Percentiles rank a stretch among this genome's conserved stretches.
These are phyloP conservation scores for Curvularia sp. DNA, from an alignment of 2,329 filamentous ascomycete genomes.

Conservation along the genomic window DNA sequence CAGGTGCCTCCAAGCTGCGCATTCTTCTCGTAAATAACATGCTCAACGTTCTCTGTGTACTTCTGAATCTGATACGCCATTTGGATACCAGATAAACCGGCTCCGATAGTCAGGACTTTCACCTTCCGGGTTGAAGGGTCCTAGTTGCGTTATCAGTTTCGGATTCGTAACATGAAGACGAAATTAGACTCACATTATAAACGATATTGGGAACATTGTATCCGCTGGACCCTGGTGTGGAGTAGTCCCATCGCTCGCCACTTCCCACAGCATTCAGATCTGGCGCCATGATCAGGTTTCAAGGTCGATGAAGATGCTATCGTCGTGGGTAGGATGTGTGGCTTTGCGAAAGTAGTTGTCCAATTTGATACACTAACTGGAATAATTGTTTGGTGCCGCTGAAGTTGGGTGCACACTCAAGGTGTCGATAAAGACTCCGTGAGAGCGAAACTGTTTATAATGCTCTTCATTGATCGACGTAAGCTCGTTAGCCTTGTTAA, in stretches of 20 bases:
- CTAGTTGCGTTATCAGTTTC: not conserved
- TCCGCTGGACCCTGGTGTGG: slow-evolving; percentile 53
- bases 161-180: not conserved
- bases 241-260: slow-evolving; percentile 53
- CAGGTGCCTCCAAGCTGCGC: slow-evolving; percentile 56
- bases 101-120: slow-evolving; percentile 58
- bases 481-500: not conserved
- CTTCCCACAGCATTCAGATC: slow-evolving; percentile 51
- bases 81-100: slow-evolving; percentile 57
- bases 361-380: not conserved
- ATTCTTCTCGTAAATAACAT: slow-evolving; percentile 60
- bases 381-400: not conserved
- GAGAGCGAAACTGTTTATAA: not conserved
- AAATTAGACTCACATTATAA: slow-evolving; percentile 37
- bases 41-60: slow-evolving; percentile 53
- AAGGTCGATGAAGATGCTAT: not conserved
- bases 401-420: not conserved
- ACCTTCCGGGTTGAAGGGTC: slow-evolving; percentile 44
- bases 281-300: slow-evolving; percentile 48
- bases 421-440: not conserved
- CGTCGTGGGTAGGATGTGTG: not conserved
- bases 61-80: slow-evolving; percentile 60
- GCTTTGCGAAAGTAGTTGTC: not conserved
- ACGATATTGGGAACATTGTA: slow-evolving; percentile 53
- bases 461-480: not conserved